These are phyloP conservation scores for Chamaenerion angustifolium DNA, from an alignment of 345 rosid genomes.

Conservation along the genomic window DNA sequence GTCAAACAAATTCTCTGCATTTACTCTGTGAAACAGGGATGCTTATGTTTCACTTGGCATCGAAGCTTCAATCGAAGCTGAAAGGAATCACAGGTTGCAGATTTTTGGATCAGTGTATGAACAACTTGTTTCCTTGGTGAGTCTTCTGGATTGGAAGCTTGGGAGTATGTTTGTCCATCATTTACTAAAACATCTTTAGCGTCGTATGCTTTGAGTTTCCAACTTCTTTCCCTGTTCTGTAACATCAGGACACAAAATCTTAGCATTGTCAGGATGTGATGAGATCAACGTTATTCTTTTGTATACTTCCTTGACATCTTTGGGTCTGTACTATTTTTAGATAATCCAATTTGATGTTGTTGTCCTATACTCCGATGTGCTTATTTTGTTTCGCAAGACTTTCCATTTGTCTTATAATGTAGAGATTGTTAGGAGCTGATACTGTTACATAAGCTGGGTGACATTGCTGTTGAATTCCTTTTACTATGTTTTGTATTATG, in stretches of 20 bases:
- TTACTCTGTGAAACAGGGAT: conserved; percentile 43
- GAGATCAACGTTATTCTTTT: no score
- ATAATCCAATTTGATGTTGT: neutral
- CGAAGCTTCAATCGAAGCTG: conserved; percentile 63
- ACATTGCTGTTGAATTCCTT: no score
- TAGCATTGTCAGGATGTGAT: no score
- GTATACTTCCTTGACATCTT: no score
- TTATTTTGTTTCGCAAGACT: neutral
- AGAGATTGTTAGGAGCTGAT: neutral
- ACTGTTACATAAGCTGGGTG: no score
- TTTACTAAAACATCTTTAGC: no score
- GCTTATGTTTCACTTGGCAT: conserved; percentile 48
- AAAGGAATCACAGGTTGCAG: conserved; percentile 74
- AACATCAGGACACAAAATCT: no score
- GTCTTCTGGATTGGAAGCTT: conserved; percentile 14
- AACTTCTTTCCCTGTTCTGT: no score
- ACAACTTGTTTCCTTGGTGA: conserved; percentile 84
- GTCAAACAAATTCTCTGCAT: conserved; percentile 12
- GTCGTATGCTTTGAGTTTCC: no score
- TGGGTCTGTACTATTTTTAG: no score
- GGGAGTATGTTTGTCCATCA: neutral
- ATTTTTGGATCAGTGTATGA: conserved; percentile 62
- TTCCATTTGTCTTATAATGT: neutral
- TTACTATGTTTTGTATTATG: no score
- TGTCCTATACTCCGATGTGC: neutral